Base-by-base conservation (phyloP, 495 filamentous ascomycete genomes). In the Aspergillus ostianus region DNA sequence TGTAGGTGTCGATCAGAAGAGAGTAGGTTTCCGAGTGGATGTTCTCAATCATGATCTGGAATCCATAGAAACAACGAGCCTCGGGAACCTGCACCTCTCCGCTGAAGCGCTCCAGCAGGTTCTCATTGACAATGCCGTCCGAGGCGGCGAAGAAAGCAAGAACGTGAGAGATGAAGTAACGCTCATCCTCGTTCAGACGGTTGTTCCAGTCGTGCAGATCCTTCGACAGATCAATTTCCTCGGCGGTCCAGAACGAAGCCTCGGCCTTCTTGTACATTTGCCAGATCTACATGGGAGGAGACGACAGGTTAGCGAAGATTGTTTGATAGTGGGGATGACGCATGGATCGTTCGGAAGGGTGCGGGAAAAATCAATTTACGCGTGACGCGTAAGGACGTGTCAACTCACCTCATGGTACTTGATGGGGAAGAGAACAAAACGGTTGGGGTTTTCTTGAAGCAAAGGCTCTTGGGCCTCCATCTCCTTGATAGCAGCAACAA, bases 11-110 rank as follows among this genome's bases (percentile, higher is more conserved):
- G 74, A 99, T 99, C 65, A 99, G 87, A 15, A 99, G 86, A 36
- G 93, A 97, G 85, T 99, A 99, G 51, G 94, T 99, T 80, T 99
- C 94, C 27, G 94, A 96, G 85, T 99, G 94, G 70, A 99, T 97
- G 81, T 99, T 99, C 86, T 99, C 94, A 90, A 99, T 98, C 94
- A 99, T 99, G 82, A 99, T 99, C 80, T 99, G 94, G 85, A 99
- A 99, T 64, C 94, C 94, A 74, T 98, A 98, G 86, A 98, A 98
- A 87, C 94, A 98, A 73, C 94, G 92, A 57, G 94, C 94, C 80
- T 98, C 94, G 36, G 94, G 93, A 62, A 96, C 87, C 80, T 98
- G 94, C 27, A 98, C 93, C 78, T 98, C 94, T 52, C 88, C 90
- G 63, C 90, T 93, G 86, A 98, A 98, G 64, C 94, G 91, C 83